Conservation (phyloP, 805 yeast genomes). For the Yarrowia sp. region DNA sequence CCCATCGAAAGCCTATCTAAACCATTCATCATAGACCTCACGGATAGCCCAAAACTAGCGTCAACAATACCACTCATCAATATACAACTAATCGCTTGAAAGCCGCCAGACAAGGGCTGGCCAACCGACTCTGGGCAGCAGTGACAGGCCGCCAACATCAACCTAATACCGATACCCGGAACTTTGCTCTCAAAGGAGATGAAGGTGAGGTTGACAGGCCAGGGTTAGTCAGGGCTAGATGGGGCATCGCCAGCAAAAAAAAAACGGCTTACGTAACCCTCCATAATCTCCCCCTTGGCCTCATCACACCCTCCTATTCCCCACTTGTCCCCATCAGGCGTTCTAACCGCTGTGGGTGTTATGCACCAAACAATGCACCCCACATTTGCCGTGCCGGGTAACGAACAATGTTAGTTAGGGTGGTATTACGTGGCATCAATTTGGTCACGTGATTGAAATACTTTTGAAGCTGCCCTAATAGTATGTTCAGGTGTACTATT, state of each 20-base stretch:
- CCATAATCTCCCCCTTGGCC: background rate
- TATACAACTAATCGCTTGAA: too few relatives aligned
- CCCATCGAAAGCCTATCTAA: too few relatives aligned
- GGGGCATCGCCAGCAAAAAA: background rate
- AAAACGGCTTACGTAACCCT: background rate
- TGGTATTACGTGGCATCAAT: background rate
- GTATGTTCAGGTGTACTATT: too few relatives aligned
- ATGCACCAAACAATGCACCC: constrained; percentile 32
- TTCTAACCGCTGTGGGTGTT: background rate
- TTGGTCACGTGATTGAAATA: background rate
- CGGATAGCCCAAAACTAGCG: too few relatives aligned
- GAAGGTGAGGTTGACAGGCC: background rate
- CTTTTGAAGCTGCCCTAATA: too few relatives aligned
- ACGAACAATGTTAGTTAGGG: background rate
- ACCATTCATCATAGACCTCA: too few relatives aligned
- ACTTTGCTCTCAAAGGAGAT: constrained; percentile 12
- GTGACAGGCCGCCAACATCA: background rate
- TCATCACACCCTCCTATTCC: background rate
- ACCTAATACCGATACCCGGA: constrained; percentile 16
- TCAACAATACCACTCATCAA: too few relatives aligned
- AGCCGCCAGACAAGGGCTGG: too few relatives aligned
- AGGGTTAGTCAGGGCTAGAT: background rate
- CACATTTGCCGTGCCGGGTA: constrained; percentile 29
- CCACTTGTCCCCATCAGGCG: background rate
- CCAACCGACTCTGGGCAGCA: too few relatives aligned